Conservation (phyloP, 495 filamentous ascomycete genomes). For the Aspergillus bertholletiae region DNA sequence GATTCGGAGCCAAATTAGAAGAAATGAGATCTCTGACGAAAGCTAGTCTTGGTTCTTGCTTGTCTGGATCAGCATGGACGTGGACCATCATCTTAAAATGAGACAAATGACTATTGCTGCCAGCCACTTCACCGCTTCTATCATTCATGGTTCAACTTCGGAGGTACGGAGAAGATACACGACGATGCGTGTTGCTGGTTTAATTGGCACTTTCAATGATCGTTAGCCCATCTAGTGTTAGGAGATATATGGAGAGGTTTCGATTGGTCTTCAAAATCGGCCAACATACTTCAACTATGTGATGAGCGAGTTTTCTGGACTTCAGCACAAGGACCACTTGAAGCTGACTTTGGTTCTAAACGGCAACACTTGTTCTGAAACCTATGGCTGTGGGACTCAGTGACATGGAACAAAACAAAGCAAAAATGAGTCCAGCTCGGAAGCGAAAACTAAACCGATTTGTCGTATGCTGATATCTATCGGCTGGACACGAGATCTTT, state of each 20-base stretch:
- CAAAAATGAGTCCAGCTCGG: not conserved
- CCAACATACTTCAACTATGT: conserved; percentile 8
- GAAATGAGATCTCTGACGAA: conserved; percentile 4
- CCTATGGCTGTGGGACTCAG: not conserved
- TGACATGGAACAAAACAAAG: not conserved
- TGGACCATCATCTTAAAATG: conserved; percentile 18
- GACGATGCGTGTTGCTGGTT: conserved; percentile 16
- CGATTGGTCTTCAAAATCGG: conserved; percentile 8
- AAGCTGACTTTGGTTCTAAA: conserved; percentile 1
- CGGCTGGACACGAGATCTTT: not conserved
- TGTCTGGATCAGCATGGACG: conserved; percentile 8
- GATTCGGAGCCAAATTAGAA: not conserved
- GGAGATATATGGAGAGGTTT: conserved; percentile 26
- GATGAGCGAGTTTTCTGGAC: not conserved
- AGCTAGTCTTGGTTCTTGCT: not conserved
- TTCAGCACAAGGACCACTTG: not conserved
- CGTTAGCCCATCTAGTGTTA: conserved; percentile 10
- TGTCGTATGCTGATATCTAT: not conserved
- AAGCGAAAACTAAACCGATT: not conserved
- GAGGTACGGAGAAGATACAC: not conserved
- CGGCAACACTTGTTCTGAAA: not conserved
- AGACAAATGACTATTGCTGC: conserved; percentile 1
- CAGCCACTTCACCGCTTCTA: conserved; percentile 19
- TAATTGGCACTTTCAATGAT: conserved; percentile 29
- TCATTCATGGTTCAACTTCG: conserved; percentile 1